Conservation (phyloP, 164 flowering plant genomes). For the Platanus orientalis region DNA sequence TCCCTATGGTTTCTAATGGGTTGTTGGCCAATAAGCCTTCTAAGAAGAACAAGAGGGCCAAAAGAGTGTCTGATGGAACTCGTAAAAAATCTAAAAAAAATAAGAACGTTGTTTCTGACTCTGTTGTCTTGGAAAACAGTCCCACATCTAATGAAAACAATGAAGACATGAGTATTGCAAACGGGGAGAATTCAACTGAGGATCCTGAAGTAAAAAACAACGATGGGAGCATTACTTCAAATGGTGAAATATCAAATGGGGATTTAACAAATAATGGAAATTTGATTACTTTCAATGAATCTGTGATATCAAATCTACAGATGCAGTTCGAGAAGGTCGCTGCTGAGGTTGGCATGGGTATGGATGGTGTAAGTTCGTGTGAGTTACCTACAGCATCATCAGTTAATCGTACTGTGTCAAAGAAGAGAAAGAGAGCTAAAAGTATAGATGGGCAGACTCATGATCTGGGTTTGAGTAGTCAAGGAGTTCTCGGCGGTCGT, state of each 20-base stretch:
- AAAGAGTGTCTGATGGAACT: constrained; percentile 8
- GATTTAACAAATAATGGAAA: constrained; percentile 17
- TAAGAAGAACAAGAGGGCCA: constrained; percentile 30
- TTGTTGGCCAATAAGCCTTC: constrained; percentile 13
- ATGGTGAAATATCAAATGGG: constrained; percentile 13
- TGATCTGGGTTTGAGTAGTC: constrained; percentile 3
- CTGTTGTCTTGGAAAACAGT: background rate
- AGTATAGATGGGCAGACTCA: constrained; percentile 18
- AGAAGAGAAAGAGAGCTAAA: constrained; percentile 72
- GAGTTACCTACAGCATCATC: constrained; percentile 19
- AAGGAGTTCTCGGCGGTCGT: constrained; percentile 25
- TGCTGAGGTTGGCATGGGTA: constrained; percentile 58
- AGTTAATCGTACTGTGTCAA: constrained; percentile 20
- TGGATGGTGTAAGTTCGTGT: constrained; percentile 24
- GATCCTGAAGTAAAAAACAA: background rate
- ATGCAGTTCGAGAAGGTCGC: constrained; percentile 88
- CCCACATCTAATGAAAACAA: too few relatives aligned
- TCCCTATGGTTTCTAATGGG: background rate
- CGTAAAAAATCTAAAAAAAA: constrained; percentile 29
- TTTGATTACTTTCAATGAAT: constrained; percentile 32
- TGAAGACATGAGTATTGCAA: background rate
- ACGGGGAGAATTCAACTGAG: background rate
- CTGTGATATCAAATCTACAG: constrained; percentile 69
- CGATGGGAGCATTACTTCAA: constrained; percentile 9
- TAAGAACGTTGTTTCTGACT: constrained; percentile 14